Evolutionary conservation across 176 grass and related monocot species (phyloP).

Genomic region (Oryza brachyantha): DNA sequence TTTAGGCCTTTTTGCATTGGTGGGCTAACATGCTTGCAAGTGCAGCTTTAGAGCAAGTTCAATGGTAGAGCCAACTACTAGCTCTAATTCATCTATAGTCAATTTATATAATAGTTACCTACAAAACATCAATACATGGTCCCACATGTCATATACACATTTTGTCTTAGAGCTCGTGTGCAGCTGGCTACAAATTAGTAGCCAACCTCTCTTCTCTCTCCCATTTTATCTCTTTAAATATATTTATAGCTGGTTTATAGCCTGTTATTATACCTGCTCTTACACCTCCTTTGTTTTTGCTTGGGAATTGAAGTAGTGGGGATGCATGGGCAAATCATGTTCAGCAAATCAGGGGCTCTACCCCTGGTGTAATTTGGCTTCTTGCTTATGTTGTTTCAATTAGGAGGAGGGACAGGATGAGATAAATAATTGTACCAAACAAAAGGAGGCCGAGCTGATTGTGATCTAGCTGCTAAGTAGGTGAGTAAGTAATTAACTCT

Average conservation of each 20-base stretch:
- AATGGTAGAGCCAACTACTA: too few species aligned
- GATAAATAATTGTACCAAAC: background rate
- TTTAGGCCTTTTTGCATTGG: conserved; percentile 34
- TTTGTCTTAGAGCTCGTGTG: too few species aligned
- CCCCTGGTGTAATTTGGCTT: background rate
- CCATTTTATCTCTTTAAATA: too few species aligned
- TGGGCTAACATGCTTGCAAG: conserved; percentile 42
- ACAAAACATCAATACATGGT: too few species aligned
- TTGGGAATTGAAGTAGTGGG: background rate
- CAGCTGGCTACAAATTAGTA: too few species aligned
- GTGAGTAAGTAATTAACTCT: background rate
- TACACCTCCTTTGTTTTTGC: conserved; percentile 20
- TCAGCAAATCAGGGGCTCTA: background rate
- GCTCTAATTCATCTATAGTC: too few species aligned
- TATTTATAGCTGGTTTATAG: too few species aligned
- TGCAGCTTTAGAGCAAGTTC: too few species aligned
- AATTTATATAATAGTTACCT: too few species aligned
- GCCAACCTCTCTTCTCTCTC: too few species aligned
- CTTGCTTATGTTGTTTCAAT: conserved; percentile 11
- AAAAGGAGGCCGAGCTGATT: background rate
- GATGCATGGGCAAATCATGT: conserved; percentile 21
- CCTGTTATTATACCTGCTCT: too few species aligned
- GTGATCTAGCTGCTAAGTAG: background rate
- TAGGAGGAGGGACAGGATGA: background rate
- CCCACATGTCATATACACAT: too few species aligned